Percentiles rank a stretch among this genome's conserved stretches.
Conservation (phyloP, 768 basidiomycete genomes). For the Tulasnella sp. region DNA sequence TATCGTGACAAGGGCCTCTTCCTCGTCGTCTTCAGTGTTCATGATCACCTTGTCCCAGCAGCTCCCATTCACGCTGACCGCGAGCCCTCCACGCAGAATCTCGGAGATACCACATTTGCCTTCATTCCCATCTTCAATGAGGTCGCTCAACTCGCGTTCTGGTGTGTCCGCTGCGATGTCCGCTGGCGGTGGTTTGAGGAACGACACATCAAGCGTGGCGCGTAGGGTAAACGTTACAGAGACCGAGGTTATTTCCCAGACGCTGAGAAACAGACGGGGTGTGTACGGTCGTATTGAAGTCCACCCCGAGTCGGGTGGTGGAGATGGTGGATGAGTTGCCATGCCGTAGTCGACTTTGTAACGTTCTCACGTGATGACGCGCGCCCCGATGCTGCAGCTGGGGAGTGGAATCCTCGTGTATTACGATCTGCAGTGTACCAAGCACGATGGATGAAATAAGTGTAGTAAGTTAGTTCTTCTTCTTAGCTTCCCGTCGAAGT, state of each 20-base stretch:
- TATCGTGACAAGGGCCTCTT: constrained; percentile 84
- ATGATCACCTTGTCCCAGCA: constrained; percentile 71
- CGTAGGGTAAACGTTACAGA: constrained; percentile 70
- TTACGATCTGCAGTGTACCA: too few species aligned
- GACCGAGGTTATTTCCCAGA: constrained; percentile 74
- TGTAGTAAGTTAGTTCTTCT: too few species aligned
- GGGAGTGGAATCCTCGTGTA: too few species aligned
- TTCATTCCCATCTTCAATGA: constrained; percentile 18
- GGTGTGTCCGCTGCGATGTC: constrained; percentile 25
- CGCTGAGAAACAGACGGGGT: constrained; percentile 53
- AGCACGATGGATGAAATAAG: too few species aligned
- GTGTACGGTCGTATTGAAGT: constrained; percentile 66
- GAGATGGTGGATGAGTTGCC: constrained; percentile 11
- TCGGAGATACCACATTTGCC: constrained; percentile 36
- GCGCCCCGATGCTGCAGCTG: too few species aligned
- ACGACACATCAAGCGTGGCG: constrained; percentile 28
- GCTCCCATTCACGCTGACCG: constrained; percentile 66
- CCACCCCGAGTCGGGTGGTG: constrained; percentile 34
- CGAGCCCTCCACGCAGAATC: constrained; percentile 58
- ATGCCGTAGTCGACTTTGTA: too few species aligned
- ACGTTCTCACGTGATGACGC: too few species aligned
- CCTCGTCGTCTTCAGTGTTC: constrained; percentile 63
- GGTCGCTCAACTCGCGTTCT: constrained; percentile 24
- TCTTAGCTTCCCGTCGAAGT: background rate
- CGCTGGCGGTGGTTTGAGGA: constrained; percentile 10